A percentile compares a stretch with the other conserved stretches of the same genome.
Evolutionary conservation across 2,329 filamentous ascomycete species (phyloP).

Genomic region (Atkinsonella hypoxylon): DNA sequence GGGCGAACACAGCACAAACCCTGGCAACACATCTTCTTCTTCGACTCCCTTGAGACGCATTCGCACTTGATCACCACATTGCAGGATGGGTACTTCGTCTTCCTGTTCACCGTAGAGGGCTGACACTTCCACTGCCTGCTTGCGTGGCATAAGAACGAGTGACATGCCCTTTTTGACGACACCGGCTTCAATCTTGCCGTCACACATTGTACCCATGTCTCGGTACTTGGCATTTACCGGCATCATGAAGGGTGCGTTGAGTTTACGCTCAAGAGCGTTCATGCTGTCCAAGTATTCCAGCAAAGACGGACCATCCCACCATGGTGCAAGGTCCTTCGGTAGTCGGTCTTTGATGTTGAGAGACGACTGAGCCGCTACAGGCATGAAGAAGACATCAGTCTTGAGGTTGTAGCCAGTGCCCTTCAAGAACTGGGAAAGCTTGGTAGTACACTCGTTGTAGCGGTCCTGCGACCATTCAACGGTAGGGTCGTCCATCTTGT

Average conservation of each 20-base stretch:
- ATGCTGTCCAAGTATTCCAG: slow-evolving; percentile 94
- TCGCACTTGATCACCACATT: slow-evolving; percentile 90
- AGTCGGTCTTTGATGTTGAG: slow-evolving; percentile 83
- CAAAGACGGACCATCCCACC: slow-evolving; percentile 82
- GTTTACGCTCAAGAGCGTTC: slow-evolving; percentile 84
- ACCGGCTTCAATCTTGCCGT: slow-evolving; percentile 93
- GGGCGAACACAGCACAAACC: slow-evolving; percentile 91
- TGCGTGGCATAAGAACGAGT: slow-evolving; percentile 93
- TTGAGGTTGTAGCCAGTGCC: slow-evolving; percentile 89
- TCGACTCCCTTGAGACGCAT: slow-evolving; percentile 87
- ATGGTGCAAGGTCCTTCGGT: slow-evolving; percentile 61
- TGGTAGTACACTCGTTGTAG: slow-evolving; percentile 85
- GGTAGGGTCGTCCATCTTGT: slow-evolving; percentile 98
- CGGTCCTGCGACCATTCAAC: slow-evolving; percentile 92
- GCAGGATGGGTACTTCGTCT: slow-evolving; percentile 71
- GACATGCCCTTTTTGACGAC: slow-evolving; percentile 81
- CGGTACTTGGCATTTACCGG: slow-evolving; percentile 90
- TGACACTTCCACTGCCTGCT: slow-evolving; percentile 64
- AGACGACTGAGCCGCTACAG: slow-evolving; percentile 79
- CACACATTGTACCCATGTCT: slow-evolving; percentile 94
- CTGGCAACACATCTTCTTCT: slow-evolving; percentile 91
- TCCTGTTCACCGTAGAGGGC: slow-evolving; percentile 93
- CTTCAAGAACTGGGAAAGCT: slow-evolving; percentile 80
- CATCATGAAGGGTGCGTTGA: slow-evolving; percentile 99
- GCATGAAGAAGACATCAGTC: slow-evolving; percentile 90